These are phyloP conservation scores for Rhizopus microsporus DNA, from an alignment of 371 early-diverging fungal genomes.

Conservation along the genomic window DNA sequence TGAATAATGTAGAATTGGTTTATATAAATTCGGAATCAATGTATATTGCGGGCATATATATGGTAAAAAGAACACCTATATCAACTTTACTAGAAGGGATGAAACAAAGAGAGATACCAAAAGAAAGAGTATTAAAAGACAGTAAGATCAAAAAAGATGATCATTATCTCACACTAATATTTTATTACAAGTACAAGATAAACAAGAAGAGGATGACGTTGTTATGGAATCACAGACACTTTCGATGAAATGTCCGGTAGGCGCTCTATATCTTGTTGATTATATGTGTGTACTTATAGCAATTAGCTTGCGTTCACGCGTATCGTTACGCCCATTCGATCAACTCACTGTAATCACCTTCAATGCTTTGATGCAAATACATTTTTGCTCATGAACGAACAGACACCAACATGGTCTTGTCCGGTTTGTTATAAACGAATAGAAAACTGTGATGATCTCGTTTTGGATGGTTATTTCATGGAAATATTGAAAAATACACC, in stretches of 20 bases:
- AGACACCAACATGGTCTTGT: slow-evolving; percentile 72
- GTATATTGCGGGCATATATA: slow-evolving; percentile 46
- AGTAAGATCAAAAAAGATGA: slow-evolving; percentile 38
- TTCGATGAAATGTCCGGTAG: slow-evolving; percentile 61
- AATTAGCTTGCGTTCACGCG: slow-evolving; percentile 63
- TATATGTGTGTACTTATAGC: background rate
- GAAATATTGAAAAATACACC: slow-evolving; percentile 59
- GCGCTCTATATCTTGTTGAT: slow-evolving; percentile 9
- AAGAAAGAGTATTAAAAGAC: slow-evolving; percentile 46
- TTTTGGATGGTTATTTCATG: slow-evolving; percentile 69
- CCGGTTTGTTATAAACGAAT: slow-evolving; percentile 70
- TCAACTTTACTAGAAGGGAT: slow-evolving; percentile 44
- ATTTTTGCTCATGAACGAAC: slow-evolving; percentile 71
- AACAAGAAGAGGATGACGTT: slow-evolving; percentile 53
- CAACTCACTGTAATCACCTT: slow-evolving; percentile 62
- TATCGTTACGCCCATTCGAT: slow-evolving; percentile 64
- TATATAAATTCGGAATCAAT: slow-evolving; percentile 57
- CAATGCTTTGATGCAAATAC: slow-evolving; percentile 78
- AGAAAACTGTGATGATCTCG: slow-evolving; percentile 58
- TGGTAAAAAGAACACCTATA: slow-evolving; percentile 35
- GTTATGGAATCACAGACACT: slow-evolving; percentile 55
- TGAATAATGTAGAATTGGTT: slow-evolving; percentile 56
- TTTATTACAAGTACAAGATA: slow-evolving; percentile 21
- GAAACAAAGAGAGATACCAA: slow-evolving; percentile 40
- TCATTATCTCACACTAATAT: background rate